Conservation (phyloP, 31 red algal genomes). For the Porphyra umbilicalis region DNA sequence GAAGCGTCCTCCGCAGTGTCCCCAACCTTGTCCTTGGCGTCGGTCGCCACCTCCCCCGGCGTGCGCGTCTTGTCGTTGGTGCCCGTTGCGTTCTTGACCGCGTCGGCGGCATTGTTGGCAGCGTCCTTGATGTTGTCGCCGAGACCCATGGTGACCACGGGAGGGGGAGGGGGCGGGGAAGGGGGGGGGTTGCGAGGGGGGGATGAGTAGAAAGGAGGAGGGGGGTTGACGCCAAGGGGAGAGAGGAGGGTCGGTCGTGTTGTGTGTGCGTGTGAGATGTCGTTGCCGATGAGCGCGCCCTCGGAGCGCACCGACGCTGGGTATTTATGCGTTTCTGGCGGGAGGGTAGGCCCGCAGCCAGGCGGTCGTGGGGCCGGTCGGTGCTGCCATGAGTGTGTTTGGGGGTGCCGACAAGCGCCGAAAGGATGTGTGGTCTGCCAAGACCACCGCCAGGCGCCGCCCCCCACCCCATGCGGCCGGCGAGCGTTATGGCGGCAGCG, state of each 20-base stretch:
- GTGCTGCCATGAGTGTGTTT: too few relatives aligned
- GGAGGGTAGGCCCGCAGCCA: too few relatives aligned
- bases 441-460: too few relatives aligned
- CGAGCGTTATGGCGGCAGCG: too few relatives aligned
- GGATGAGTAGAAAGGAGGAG: neutral
- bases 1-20: neutral
- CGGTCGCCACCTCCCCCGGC: neutral
- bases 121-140: neutral
- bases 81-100: neutral
- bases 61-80: neutral
- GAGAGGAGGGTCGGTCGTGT: too few relatives aligned
- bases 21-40: neutral
- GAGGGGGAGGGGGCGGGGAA: neutral
- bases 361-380: too few relatives aligned
- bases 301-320: neutral
- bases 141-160: neutral
- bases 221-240: too few relatives aligned
- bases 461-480: too few relatives aligned
- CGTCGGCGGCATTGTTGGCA: neutral
- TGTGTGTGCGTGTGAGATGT: too few relatives aligned
- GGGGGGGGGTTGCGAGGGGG: neutral
- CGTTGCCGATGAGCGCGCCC: too few relatives aligned
- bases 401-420: too few relatives aligned
- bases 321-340: neutral
- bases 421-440: too few relatives aligned